A percentile compares a stretch with the other conserved stretches of the same genome.
Conservation (phyloP, 805 yeast genomes). For the Kluyveromyces dobzhanskii region DNA sequence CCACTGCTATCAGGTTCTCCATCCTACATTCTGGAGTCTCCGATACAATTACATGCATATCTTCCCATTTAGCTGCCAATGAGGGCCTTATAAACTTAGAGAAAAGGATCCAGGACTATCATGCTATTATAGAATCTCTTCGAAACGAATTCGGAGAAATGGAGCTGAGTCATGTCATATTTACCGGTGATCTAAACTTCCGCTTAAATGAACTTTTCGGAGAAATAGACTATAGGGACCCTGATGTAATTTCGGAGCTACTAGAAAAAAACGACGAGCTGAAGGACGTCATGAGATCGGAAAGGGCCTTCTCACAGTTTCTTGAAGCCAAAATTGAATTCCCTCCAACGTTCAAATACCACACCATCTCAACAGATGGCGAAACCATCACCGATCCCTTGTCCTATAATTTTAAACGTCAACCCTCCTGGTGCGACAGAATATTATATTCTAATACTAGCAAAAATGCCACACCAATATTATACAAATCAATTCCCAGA, state of each 20-base stretch:
- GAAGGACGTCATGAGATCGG: constrained; percentile 25
- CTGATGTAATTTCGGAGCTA: constrained; percentile 7
- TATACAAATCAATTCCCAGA: constrained; percentile 41
- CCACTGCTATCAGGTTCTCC: constrained; percentile 49
- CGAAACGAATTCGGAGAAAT: constrained; percentile 32
- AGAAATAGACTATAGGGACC: constrained; percentile 12
- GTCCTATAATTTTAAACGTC: constrained; percentile 46
- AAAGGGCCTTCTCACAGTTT: constrained; percentile 52
- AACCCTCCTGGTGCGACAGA: constrained; percentile 90
- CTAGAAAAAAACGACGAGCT: constrained; percentile 32
- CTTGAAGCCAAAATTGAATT: constrained; percentile 58
- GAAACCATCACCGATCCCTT: constrained; percentile 8
- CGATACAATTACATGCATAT: constrained; percentile 48
- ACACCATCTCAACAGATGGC: constrained; percentile 34
- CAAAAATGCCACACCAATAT: constrained; percentile 23
- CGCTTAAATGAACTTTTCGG: constrained; percentile 36
- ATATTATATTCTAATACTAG: constrained; percentile 49
- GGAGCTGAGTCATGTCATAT: constrained; percentile 58
- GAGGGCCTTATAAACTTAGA: constrained; percentile 49
- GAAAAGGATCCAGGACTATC: constrained; percentile 46
- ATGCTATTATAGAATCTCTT: constrained; percentile 41
- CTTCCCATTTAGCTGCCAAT: constrained; percentile 69
- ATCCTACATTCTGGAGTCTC: constrained; percentile 19
- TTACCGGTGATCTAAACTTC: constrained; percentile 84
- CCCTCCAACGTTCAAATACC: constrained; percentile 74